phyloP scores from a whole-genome alignment of 2,329 filamentous ascomycete species.

The Metarhizium brunneum region DNA sequence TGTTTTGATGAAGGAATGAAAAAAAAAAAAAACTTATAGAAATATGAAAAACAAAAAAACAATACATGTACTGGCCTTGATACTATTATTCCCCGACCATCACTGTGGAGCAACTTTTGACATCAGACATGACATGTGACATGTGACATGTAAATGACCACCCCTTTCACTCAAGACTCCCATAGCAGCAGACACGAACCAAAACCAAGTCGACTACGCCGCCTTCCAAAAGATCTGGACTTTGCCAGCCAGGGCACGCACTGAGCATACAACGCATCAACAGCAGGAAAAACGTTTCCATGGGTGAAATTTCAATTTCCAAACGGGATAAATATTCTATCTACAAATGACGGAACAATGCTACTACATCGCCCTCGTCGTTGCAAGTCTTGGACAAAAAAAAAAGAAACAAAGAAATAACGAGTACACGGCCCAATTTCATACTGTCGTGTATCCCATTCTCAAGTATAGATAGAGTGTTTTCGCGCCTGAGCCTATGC shows the following conservation, averaged over 20 bases:
- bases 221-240: too few relatives aligned
- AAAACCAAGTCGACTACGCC: too few relatives aligned
- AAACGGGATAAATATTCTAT: not conserved
- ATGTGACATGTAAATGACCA: too few relatives aligned
- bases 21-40: too few relatives aligned
- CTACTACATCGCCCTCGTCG: not conserved
- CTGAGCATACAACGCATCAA: not conserved
- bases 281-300: not conserved
- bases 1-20: too few relatives aligned
- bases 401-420: not conserved
- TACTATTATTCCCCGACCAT: too few relatives aligned
- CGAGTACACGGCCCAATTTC: not conserved
- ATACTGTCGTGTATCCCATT: not conserved
- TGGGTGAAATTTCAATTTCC: not conserved
- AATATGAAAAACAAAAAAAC: too few relatives aligned
- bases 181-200: too few relatives aligned
- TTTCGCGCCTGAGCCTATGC: conserved; percentile 20
- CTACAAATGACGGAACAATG: not conserved
- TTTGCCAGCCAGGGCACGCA: not conserved
- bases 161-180: too few relatives aligned
- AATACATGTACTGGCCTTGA: too few relatives aligned
- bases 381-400: conserved; percentile 8
- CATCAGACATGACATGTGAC: too few relatives aligned
- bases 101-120: too few relatives aligned
- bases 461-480: not conserved